Evolutionary conservation across 2,329 filamentous ascomycete genomes (phyloP).

Genomic region (Xylariaceae sp.): DNA sequence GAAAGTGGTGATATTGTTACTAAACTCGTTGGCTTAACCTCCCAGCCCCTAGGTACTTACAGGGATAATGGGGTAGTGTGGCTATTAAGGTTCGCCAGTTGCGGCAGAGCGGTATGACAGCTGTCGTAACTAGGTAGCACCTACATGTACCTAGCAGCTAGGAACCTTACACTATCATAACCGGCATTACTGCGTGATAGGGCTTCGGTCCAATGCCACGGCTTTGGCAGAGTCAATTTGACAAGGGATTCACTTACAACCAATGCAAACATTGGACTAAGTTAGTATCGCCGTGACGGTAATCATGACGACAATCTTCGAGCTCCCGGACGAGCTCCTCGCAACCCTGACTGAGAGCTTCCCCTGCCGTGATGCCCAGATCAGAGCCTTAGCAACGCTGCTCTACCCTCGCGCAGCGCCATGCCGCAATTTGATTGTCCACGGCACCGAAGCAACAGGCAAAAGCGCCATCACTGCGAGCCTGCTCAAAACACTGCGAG

Average conservation of each 20-base stretch:
- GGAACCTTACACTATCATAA: no score
- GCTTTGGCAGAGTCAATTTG: neutral
- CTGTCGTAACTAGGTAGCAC: no score
- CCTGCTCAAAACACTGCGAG: slow-evolving; percentile 56
- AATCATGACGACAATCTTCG: slow-evolving; percentile 44
- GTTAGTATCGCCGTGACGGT: neutral
- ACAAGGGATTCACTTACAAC: neutral
- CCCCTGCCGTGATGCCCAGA: slow-evolving; percentile 62
- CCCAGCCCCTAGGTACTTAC: no score
- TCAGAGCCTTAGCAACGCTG: slow-evolving; percentile 59
- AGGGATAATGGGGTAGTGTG: no score
- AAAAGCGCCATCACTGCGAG: slow-evolving; percentile 73
- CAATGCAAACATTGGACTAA: neutral
- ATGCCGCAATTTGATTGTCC: slow-evolving; percentile 73
- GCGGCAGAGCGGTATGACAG: no score
- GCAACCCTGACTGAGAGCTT: slow-evolving; percentile 51
- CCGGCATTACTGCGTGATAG: no score
- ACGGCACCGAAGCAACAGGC: slow-evolving; percentile 85
- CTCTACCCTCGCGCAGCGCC: slow-evolving; percentile 68
- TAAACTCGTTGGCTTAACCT: no score
- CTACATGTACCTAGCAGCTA: no score
- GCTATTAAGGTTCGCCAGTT: no score
- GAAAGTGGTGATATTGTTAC: no score
- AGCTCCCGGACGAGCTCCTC: slow-evolving; percentile 55
- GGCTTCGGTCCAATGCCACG: neutral